Conservation (phyloP, 2,329 filamentous ascomycete species). For the Ustilaginoidea virens region DNA sequence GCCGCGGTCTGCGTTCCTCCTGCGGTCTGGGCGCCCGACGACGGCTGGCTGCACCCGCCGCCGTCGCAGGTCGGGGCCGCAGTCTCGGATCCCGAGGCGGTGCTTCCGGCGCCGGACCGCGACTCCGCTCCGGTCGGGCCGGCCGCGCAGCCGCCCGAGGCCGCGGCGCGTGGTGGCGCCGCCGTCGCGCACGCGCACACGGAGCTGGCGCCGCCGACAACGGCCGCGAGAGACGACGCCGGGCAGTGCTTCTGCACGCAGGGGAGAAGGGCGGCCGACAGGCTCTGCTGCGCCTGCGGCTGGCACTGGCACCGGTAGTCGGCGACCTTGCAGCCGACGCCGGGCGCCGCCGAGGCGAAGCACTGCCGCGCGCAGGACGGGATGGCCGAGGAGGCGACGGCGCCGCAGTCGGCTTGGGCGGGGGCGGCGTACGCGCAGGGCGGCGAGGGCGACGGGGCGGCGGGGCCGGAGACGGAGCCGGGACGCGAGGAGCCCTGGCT, state of each 20-base stretch:
- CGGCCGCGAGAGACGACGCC: constrained; percentile 9
- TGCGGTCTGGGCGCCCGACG: not conserved
- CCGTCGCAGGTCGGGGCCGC: no score
- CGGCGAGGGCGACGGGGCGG: no score
- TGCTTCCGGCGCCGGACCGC: not conserved
- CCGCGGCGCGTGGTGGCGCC: constrained; percentile 2
- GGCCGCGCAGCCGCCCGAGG: constrained; percentile 3
- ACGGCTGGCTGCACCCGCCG: no score
- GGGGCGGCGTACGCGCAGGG: no score
- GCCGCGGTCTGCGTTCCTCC: not conserved
- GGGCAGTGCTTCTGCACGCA: constrained; percentile 14
- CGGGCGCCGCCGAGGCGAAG: constrained; percentile 11
- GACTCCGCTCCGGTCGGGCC: constrained; percentile 1
- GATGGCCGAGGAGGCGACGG: constrained; percentile 12
- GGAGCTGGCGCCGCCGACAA: constrained; percentile 12
- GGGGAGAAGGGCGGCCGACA: constrained; percentile 12
- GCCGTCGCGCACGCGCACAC: constrained; percentile 10
- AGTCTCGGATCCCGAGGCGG: not conserved
- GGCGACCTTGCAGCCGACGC: constrained; percentile 11
- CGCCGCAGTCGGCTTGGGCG: constrained; percentile 9
- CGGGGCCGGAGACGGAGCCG: constrained; percentile 1
- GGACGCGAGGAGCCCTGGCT: not conserved
- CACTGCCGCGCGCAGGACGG: constrained; percentile 13
- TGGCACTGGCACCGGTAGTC: constrained; percentile 16
- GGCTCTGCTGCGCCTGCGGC: constrained; percentile 9